Evolutionary conservation across 2,329 filamentous ascomycete species (phyloP), one percentile per base, ranked within the genome.

Genomic region (Lasiodiplodia theobromae): DNA sequence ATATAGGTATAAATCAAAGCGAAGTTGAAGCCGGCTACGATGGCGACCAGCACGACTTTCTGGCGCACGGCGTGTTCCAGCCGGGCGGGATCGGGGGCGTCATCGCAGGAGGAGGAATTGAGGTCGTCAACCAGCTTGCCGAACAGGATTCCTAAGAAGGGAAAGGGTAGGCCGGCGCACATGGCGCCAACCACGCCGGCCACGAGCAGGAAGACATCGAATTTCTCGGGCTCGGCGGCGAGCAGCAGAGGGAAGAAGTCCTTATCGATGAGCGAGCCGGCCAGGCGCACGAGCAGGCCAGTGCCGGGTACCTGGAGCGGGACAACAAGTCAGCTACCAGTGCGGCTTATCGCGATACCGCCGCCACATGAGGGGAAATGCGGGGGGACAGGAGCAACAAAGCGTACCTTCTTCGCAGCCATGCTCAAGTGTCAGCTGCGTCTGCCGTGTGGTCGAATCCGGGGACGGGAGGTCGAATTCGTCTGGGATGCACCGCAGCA

Each of bases 61-160:
- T 56, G 34, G 63, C 63, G 63, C 34, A 66, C 51, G 23, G 52
- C 52, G 16, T 40, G 37, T 23, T 66, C 51, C 51, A 66, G 51
- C 23, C 23, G 31, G 21, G 62, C 49, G 5, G 62, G 49, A 28
- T 63, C 58, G 5, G 62, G 62, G 4, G 47, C 62, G 47, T 65
- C 62, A 21, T 54, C 51, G 63, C 63, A 66, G 18, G 63, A 54
- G n/a, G 63, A 54, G 31, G 63, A 66, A 28, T 66, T 66, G 28
- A 66, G 49, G 63, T 56, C 63, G 21, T 66, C 63, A 37, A 66
- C 51, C 49, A 66, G 63, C 63, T 66, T 66, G 23, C 63, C 51
- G 23, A 66, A 66, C 51, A 66, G 31, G 34, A 66, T 66, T 14
- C 63, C 63, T 18, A 66, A 51, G 63, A 66, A 66, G 14, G 63